Base-by-base conservation (phyloP, 805 yeast species). In the Pichia gijzeniarum region DNA sequence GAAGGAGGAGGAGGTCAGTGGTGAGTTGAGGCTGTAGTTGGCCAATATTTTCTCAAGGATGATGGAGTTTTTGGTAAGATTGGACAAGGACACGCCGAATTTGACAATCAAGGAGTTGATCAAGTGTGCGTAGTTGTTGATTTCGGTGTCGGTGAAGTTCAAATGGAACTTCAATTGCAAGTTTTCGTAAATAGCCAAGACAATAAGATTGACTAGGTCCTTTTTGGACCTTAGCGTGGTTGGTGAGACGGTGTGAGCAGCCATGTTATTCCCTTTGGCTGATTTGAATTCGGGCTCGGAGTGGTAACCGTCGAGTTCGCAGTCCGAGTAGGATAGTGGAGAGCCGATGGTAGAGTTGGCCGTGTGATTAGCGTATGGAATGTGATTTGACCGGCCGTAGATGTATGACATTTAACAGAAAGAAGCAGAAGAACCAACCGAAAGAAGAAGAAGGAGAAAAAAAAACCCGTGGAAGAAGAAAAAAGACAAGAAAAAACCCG, bases 141-240 rank as follows among this genome's bases (percentile, higher is more conserved):
- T 16, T 10, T 43, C 27, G 12, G 17, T 9, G 14, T 20, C 19
- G 3, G 16, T 25, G 10, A 37, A 34, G 8, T 39, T 17, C n/a
- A 46, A 17, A 22, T 42, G 33, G 25, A 42, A 46, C 34, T 45
- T 39, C 4, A 37, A 18, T 13, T 47, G 36, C 7, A 41, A 17
- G 4, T 40, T 33, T 30, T 46, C 48, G 31, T 35, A 18, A 27
- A 40, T 21, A 12, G 47, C 19, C n/a, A 27, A 13, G 21, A 47
- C 18, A n/a, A 43, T 41, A 8, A 44, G 14, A n/a, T 38, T 34
- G 14, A 44, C 41, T 13, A 47, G 20, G 6, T 46, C 44, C 16
- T 38, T 30, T 18, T 43, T 43, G 28, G 28, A 25, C 28, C 6
- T 25, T 6, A 25, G 9, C 10, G 28, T 6, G 9, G 28, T 25